A percentile compares a stretch with the other conserved stretches of the same genome.
These are phyloP conservation scores for Nakaseomyces uthaithaninus DNA, from an alignment of 1,139 yeast species.

Conservation along the genomic window DNA sequence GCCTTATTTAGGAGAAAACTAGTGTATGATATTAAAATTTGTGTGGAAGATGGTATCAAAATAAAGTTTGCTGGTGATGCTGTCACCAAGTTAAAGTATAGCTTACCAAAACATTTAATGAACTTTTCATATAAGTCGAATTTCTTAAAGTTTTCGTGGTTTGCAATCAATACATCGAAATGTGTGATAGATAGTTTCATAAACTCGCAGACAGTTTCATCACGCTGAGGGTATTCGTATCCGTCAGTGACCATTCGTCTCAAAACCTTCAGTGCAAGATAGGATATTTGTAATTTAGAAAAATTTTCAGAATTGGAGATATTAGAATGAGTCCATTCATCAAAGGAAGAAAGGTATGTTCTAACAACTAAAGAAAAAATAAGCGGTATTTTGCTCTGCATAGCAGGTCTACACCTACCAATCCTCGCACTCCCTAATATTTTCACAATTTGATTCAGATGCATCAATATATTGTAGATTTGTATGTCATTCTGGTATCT, in stretches of 20 bases:
- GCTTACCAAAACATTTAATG: conserved; percentile 66
- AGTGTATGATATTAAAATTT: conserved; percentile 51
- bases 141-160: conserved; percentile 46
- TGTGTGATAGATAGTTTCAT: conserved; percentile 51
- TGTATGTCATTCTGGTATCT: conserved; percentile 39
- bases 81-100: conserved; percentile 46
- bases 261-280: conserved; percentile 63
- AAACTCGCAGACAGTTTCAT: conserved; percentile 49
- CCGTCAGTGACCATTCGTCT: conserved; percentile 74
- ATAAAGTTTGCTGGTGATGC: conserved; percentile 60
- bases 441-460: conserved; percentile 72
- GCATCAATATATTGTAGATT: conserved; percentile 53
- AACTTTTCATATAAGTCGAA: conserved; percentile 58
- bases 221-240: conserved; percentile 57
- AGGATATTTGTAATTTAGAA: conserved; percentile 54
- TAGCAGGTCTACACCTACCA: conserved; percentile 71
- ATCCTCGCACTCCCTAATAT: conserved; percentile 65
- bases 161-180: conserved; percentile 46
- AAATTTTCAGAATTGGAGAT: conserved; percentile 28
- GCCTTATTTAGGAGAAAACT: conserved; percentile 58
- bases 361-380: conserved; percentile 52
- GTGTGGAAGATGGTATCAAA: conserved; percentile 54
- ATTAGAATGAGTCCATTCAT: conserved; percentile 46
- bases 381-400: conserved; percentile 63
- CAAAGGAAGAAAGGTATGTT: conserved; percentile 51